Conservation (phyloP, 1,284 basidiomycete genomes). For the Flammula alnicola region DNA sequence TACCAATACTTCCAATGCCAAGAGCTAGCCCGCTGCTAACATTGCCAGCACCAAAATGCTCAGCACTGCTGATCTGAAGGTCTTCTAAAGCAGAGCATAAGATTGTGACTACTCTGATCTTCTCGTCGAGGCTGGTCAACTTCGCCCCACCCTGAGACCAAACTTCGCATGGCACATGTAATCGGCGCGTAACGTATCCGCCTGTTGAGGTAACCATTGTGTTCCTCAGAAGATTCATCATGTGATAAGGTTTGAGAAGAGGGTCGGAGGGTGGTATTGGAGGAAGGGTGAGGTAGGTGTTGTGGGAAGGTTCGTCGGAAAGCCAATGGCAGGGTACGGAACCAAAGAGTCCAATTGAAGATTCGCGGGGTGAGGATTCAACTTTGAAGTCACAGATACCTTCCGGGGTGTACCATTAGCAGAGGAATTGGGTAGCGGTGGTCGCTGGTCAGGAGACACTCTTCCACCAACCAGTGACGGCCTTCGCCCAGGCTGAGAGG, state of each 20-base stretch:
- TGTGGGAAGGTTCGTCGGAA: constrained; percentile 57
- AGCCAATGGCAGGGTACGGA: constrained; percentile 15
- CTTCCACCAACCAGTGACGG: constrained; percentile 56
- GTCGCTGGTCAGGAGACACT: constrained; percentile 53
- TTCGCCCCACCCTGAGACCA: constrained; percentile 92
- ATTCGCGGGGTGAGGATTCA: constrained; percentile 41
- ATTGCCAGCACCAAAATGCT: constrained; percentile 77
- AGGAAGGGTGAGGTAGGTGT: constrained; percentile 79
- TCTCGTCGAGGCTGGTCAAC: constrained; percentile 79
- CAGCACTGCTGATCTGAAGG: constrained; percentile 66
- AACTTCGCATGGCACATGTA: constrained; percentile 89
- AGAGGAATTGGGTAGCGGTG: constrained; percentile 51
- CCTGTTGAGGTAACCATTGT: constrained; percentile 87
- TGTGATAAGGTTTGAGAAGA: constrained; percentile 87
- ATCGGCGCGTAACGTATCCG: constrained; percentile 84
- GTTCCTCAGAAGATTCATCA: constrained; percentile 80
- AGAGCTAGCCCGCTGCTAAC: constrained; percentile 74
- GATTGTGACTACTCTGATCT: constrained; percentile 83
- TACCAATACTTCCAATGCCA: constrained; percentile 70
- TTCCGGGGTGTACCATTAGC: constrained; percentile 53
- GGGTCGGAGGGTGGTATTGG: constrained; percentile 71
- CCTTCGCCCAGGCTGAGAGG: constrained; percentile 71
- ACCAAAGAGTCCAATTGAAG: constrained; percentile 22
- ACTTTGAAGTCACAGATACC: constrained; percentile 61
- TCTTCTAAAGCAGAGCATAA: constrained; percentile 79